These are phyloP conservation scores for Coemansia sp. DNA, from an alignment of 192 early-diverging fungal species.

Conservation along the genomic window DNA sequence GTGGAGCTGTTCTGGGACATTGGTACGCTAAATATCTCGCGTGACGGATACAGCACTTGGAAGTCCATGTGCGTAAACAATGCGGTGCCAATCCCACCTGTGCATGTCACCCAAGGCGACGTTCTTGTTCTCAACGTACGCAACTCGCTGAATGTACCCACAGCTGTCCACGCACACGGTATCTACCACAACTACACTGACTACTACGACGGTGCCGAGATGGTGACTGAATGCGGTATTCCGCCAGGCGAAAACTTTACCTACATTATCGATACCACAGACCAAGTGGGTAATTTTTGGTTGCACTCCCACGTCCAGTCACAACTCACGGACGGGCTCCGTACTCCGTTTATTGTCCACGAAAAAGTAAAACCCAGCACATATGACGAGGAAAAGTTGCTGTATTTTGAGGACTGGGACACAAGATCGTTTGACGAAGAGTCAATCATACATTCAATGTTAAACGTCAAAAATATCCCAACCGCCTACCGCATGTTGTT, in stretches of 20 bases:
- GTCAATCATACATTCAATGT: not conserved
- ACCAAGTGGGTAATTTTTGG: constrained; percentile 73
- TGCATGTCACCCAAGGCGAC: constrained; percentile 13
- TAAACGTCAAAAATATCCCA: not conserved
- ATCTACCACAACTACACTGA: constrained; percentile 64
- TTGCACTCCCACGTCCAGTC: constrained; percentile 62
- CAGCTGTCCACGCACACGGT: constrained; percentile 71
- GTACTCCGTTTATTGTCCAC: constrained; percentile 63
- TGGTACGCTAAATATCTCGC: constrained; percentile 56
- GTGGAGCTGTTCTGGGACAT: constrained; percentile 57
- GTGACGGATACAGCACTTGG: constrained; percentile 57
- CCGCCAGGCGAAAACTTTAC: constrained; percentile 59
- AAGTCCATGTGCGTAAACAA: constrained; percentile 62
- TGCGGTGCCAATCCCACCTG: constrained; percentile 48
- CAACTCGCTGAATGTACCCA: constrained; percentile 55
- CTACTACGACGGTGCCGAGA: constrained; percentile 64
- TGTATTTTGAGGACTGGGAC: constrained; percentile 66
- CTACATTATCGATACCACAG: constrained; percentile 52
- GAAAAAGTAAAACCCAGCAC: constrained; percentile 29
- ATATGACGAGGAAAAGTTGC: constrained; percentile 62
- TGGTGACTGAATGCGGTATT: constrained; percentile 71
- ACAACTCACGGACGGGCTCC: constrained; percentile 77
- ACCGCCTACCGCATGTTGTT: constrained; percentile 3
- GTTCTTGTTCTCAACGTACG: constrained; percentile 20
- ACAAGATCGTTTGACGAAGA: constrained; percentile 1